Base-by-base conservation (phyloP, 2,329 filamentous ascomycete species). In the Cladosporium austrohemisphaericum region DNA sequence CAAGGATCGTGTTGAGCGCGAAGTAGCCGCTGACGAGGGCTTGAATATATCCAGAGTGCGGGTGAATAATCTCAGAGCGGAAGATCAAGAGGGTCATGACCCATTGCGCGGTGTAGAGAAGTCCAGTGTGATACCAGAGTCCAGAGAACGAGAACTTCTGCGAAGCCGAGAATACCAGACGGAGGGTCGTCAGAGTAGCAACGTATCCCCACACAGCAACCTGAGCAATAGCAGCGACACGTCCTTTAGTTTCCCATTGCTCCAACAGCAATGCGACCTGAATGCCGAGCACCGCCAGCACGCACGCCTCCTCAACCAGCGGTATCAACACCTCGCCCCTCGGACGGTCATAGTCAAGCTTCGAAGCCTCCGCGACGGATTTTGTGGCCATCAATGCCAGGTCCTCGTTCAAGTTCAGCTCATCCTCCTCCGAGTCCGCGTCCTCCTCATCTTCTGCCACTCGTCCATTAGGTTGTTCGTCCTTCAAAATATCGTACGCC, bases 101-200 rank as follows among this genome's bases (percentile, higher is more conserved):
- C 89, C 92, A 98, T 65, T 91, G 85, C 47, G 83, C 73, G 48
- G 80, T 78, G 68, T 98, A 98, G 47, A 98, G 81, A 55, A 78
- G 71, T 16, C 89, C 86, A 0, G 93, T 97, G 68, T 98, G 93
- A 64, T 92, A 91, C 93, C 93, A 98, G 7, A 97, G 73, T 51
- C 79, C 77, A 7, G 86, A 84, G 11, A 93, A 68, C 67, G 88
- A 76, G 75, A 81, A 61, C 71, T 81, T 70, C 73, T 81, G 68
- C 36, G 72, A 68, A 48, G 71, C 75, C 68, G 84, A 69, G 76
- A 81, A 70, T 70, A 83, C 60, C 44, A 96, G 73, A 26, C 93
- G 84, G 35, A 90, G 71, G 16, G 82, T 79, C 11, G 84, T 84
- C 51, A 98, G 77, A 13, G 83, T 69, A 22, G 92, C 74, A 31